Percentiles rank a stretch among this genome's conserved stretches.
Conservation (phyloP, 768 basidiomycete genomes). For the Tylopilus felleus region DNA sequence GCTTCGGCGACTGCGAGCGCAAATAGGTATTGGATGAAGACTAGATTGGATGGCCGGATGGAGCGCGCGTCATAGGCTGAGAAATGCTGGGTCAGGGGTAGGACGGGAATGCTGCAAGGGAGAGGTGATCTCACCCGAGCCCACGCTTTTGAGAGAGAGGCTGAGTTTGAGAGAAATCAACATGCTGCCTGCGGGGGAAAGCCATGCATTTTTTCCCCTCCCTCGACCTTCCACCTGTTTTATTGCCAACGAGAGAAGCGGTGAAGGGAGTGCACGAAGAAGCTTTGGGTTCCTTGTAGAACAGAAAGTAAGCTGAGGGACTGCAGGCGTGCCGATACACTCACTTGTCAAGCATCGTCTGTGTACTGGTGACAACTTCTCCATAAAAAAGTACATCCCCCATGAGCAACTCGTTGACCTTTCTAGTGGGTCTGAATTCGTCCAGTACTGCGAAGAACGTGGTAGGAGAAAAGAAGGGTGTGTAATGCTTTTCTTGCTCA, state of each 20-base stretch:
- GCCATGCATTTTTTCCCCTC: slow-evolving; percentile 86
- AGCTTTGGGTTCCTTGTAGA: slow-evolving; percentile 69
- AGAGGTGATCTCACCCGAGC: slow-evolving; percentile 4
- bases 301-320: not conserved
- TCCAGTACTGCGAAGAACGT: slow-evolving; percentile 57
- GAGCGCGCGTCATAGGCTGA: slow-evolving; percentile 5
- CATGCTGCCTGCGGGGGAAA: slow-evolving; percentile 88
- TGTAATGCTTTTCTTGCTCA: slow-evolving; percentile 37
- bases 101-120: not conserved
- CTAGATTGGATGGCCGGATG: slow-evolving; percentile 53
- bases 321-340: slow-evolving; percentile 20
- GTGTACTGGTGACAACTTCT: slow-evolving; percentile 90
- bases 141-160: slow-evolving; percentile 16
- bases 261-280: slow-evolving; percentile 64
- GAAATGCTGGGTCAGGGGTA: not conserved
- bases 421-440: slow-evolving; percentile 22
- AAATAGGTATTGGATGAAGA: slow-evolving; percentile 93
- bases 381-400: slow-evolving; percentile 84
- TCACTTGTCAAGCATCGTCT: slow-evolving; percentile 91
- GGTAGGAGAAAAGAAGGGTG: slow-evolving; percentile 70
- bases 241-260: slow-evolving; percentile 80
- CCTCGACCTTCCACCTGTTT: slow-evolving; percentile 88
- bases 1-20: slow-evolving; percentile 88
- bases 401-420: slow-evolving; percentile 43
- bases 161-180: slow-evolving; percentile 46